Percentiles rank a stretch among this genome's conserved stretches.
phyloP scores from a whole-genome alignment of 495 filamentous ascomycete species.

The Aspergillus heteromorphus region DNA sequence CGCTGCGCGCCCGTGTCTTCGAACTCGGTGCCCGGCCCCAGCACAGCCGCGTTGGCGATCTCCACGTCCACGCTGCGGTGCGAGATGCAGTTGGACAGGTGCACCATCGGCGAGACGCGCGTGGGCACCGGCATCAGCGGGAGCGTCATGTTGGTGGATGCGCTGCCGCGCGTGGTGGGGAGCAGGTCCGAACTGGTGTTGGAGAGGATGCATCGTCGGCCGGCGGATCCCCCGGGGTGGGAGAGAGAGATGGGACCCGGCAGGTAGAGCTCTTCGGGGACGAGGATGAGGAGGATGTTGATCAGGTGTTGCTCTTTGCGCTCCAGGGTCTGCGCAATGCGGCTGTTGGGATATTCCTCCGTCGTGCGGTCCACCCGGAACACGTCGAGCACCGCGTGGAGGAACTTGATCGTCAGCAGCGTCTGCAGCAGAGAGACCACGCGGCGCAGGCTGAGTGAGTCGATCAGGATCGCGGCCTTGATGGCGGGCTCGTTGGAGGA shows the following conservation, averaged over 20 bases:
- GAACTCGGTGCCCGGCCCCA: too few species aligned
- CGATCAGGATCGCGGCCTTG: not conserved
- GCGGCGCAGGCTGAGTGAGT: conserved; percentile 1
- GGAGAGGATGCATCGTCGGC: not conserved
- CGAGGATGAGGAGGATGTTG: conserved; percentile 8
- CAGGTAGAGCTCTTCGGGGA: not conserved
- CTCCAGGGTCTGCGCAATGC: conserved; percentile 7
- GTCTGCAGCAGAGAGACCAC: not conserved
- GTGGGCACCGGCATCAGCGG: not conserved
- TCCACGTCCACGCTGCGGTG: not conserved
- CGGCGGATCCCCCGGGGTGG: not conserved
- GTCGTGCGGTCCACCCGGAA: not conserved
- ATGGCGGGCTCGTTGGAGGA: not conserved
- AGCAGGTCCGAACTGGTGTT: not conserved
- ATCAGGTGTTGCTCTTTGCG: conserved; percentile 16
- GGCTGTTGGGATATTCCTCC: conserved; percentile 1
- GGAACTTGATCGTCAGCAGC: conserved; percentile 7
- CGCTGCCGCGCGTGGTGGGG: not conserved
- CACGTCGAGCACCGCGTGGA: conserved; percentile 7
- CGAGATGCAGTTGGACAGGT: not conserved
- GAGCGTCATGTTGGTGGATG: not conserved
- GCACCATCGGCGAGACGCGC: not conserved
- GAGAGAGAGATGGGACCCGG: not conserved
- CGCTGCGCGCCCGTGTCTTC: not conserved
- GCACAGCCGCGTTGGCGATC: not conserved